Conservation (phyloP, 2,329 filamentous ascomycete species). For the Pestalotiopsis fici region DNA sequence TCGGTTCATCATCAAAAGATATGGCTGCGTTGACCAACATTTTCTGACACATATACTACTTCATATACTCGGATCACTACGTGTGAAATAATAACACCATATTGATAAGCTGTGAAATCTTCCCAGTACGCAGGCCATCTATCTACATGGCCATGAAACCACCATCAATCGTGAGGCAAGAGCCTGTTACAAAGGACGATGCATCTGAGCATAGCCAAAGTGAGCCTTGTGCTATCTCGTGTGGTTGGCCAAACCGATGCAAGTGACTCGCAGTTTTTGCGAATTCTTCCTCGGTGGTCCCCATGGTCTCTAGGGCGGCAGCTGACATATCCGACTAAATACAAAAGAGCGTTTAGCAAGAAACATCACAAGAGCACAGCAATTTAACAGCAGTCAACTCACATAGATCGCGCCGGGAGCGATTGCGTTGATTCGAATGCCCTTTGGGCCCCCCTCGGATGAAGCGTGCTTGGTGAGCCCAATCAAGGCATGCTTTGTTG, state of each 20-base stretch:
- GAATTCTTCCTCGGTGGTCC: constrained; percentile 19
- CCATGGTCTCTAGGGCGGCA: constrained; percentile 17
- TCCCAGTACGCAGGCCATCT: too few species aligned
- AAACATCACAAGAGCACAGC: neutral
- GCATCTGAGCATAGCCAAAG: constrained; percentile 33
- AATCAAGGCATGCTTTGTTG: constrained; percentile 42
- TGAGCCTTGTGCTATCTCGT: constrained; percentile 32
- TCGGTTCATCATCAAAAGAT: too few species aligned
- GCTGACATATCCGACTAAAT: constrained; percentile 21
- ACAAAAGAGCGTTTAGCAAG: neutral
- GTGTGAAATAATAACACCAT: too few species aligned
- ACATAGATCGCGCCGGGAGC: constrained; percentile 22
- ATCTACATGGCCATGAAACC: neutral
- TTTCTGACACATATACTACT: too few species aligned
- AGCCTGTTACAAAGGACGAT: constrained; percentile 31
- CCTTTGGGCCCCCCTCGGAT: constrained; percentile 29
- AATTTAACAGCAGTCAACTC: neutral
- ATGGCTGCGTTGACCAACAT: too few species aligned
- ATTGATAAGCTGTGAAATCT: neutral
- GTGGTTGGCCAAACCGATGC: constrained; percentile 19
- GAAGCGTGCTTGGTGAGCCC: constrained; percentile 41
- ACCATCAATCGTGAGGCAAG: constrained; percentile 12
- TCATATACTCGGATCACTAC: too few species aligned
- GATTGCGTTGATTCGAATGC: constrained; percentile 37
- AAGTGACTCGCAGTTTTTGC: constrained; percentile 14